Evolutionary conservation across 176 grass and related monocot genomes (phyloP).

Genomic region (Pontederia paniculata): DNA sequence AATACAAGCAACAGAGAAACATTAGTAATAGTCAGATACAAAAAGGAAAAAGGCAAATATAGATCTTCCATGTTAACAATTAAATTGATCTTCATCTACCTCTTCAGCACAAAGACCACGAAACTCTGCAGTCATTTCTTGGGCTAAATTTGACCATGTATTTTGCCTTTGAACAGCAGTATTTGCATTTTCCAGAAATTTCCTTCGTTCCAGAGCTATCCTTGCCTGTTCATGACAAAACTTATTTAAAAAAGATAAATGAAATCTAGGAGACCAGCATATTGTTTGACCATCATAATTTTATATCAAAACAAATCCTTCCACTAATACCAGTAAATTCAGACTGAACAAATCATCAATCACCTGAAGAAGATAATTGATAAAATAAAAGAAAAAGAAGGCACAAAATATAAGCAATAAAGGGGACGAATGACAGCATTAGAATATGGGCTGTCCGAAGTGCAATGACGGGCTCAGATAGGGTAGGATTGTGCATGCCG

Average conservation of each 20-base stretch:
- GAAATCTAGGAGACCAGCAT: no score
- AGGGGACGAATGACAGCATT: no score
- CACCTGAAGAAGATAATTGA: no score
- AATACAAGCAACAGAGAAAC: constrained; percentile 25
- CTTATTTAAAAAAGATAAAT: neutral
- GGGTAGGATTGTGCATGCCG: no score
- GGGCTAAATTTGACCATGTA: constrained; percentile 90
- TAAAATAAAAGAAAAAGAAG: no score
- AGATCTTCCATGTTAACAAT: constrained; percentile 14
- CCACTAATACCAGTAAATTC: no score
- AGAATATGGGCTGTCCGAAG: no score
- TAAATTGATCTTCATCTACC: constrained; percentile 29
- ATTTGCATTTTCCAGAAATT: constrained; percentile 92
- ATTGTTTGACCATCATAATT: no score
- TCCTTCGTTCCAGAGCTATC: constrained; percentile 93
- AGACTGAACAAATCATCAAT: no score
- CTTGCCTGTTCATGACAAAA: constrained; percentile 56
- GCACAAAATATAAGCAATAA: no score
- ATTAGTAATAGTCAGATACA: constrained; percentile 3
- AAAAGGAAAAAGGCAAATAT: neutral
- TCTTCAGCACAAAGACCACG: constrained; percentile 99
- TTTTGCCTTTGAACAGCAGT: constrained; percentile 82
- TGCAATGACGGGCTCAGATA: no score
- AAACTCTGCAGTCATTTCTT: constrained; percentile 99
- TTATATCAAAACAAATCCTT: no score